These are phyloP conservation scores for Botryosphaeria dothidea DNA, from an alignment of 2,329 filamentous ascomycete species.

Conservation along the genomic window DNA sequence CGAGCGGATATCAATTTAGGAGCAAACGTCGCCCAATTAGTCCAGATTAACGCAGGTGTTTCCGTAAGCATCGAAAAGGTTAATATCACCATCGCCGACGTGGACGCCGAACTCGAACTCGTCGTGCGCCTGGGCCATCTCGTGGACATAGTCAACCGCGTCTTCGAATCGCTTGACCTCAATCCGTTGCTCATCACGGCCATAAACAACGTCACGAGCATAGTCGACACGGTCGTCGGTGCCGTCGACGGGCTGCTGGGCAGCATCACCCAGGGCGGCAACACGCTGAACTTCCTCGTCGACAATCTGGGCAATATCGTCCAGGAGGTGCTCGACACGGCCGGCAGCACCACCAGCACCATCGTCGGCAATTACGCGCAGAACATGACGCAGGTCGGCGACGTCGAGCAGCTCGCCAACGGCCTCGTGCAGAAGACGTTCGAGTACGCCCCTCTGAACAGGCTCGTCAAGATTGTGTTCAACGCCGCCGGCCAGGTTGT, in stretches of 20 bases:
- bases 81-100: constrained; percentile 63
- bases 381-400: constrained; percentile 60
- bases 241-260: constrained; percentile 61
- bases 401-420: constrained; percentile 36
- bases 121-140: constrained; percentile 61
- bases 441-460: constrained; percentile 51
- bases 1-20: constrained; percentile 61
- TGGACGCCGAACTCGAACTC: constrained; percentile 60
- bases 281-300: constrained; percentile 56
- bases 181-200: constrained; percentile 62
- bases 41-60: constrained; percentile 54
- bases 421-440: constrained; percentile 54
- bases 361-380: constrained; percentile 61
- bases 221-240: constrained; percentile 53
- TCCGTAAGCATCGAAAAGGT: constrained; percentile 50
- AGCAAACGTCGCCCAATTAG: constrained; percentile 60
- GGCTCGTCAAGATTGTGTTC: constrained; percentile 58
- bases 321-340: constrained; percentile 55
- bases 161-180: constrained; percentile 59
- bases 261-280: constrained; percentile 58
- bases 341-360: constrained; percentile 46
- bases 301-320: constrained; percentile 66
- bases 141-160: constrained; percentile 62
- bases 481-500: constrained; percentile 58
- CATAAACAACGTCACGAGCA: constrained; percentile 54